Evolutionary conservation across 2,329 filamentous ascomycete species (phyloP).

Genomic region (Podosphaera leucotricha): DNA sequence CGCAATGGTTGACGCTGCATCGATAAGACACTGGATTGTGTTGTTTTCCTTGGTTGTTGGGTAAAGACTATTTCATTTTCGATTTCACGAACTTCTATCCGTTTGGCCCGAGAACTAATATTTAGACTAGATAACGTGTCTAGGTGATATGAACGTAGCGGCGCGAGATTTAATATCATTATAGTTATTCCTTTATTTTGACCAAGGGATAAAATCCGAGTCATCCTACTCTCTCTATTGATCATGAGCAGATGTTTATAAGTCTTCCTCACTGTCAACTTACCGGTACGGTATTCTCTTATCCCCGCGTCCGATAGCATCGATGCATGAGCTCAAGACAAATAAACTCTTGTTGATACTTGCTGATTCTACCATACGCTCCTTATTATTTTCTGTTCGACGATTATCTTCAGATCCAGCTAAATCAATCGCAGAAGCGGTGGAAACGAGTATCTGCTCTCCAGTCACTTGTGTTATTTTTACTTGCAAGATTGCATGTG

Average conservation of each 20-base stretch:
- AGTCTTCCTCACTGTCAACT: conserved; percentile 10
- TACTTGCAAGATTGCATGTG: conserved; percentile 76
- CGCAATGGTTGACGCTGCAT: conserved; percentile 52
- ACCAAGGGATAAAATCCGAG: conserved; percentile 69
- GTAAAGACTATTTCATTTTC: conserved; percentile 89
- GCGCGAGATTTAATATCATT: conserved; percentile 89
- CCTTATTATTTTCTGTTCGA: conserved; percentile 78
- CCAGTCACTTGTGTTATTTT: conserved; percentile 59
- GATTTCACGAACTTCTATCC: conserved; percentile 85
- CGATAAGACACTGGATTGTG: conserved; percentile 18
- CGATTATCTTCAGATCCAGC: conserved; percentile 92
- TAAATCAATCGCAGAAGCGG: conserved; percentile 79
- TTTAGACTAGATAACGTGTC: conserved; percentile 87
- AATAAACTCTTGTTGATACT: conserved; percentile 97
- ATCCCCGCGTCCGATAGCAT: conserved; percentile 60
- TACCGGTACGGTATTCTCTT: conserved; percentile 53
- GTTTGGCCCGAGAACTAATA: conserved; percentile 84
- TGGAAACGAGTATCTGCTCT: conserved; percentile 48
- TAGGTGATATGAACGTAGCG: conserved; percentile 75
- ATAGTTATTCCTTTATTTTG: conserved; percentile 90
- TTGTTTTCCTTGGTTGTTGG: conserved; percentile 35
- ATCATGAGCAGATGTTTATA: not conserved
- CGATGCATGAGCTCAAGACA: conserved; percentile 81
- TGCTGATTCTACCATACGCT: conserved; percentile 79
- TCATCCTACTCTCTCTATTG: conserved; percentile 48